Base-by-base conservation (phyloP, 768 basidiomycete genomes). In the Tylopilus sp. region DNA sequence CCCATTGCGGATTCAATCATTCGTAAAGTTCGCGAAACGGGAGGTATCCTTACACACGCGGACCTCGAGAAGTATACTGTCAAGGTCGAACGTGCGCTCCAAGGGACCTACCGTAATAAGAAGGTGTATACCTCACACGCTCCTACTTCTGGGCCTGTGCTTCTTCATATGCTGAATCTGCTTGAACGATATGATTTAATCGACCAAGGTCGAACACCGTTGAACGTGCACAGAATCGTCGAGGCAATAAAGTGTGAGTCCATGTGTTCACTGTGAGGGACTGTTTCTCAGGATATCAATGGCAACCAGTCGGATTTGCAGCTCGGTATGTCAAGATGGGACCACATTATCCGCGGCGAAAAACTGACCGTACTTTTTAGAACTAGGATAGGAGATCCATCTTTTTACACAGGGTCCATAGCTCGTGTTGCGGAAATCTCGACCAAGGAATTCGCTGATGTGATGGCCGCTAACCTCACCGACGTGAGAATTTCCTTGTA, bases 161-260 rank as follows among this genome's bases (percentile, higher is more conserved):
- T 98, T 38, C 71, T 97, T 36, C 88, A 92, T 64, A 88, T 98
- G 78, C 73, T 98, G n/a, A 97, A 98, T 64, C 66, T 94, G 18
- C 71, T 95, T 41, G 94, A 97, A 63, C 75, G 78, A n/a, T 98
- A 80, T 61, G 71, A 76, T 46, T 61, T 76, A 33, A 68, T 79
- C 30, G 57, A 76, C 17, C 70, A 72, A 22, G 81, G 81, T 40
- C 68, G 75, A 56, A 83, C 76, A n/a, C 74, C 76, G 1, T 65
- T 91, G 15, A 88, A 83, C 56, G 74, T 80, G 3, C 97, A 98
- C 66, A 77, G 94, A 41, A 65, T 90, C 5, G 74, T 98, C 13
- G 97, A 98, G 69, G 79, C 81, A 0, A 75, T 92, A 65, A 97
- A 98, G 64, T 97, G 81, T 83, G 52, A 70, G 80, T 66, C n/a